Conservation (phyloP, 1,139 yeast species). For the Debaryomycetaceae sp. region DNA sequence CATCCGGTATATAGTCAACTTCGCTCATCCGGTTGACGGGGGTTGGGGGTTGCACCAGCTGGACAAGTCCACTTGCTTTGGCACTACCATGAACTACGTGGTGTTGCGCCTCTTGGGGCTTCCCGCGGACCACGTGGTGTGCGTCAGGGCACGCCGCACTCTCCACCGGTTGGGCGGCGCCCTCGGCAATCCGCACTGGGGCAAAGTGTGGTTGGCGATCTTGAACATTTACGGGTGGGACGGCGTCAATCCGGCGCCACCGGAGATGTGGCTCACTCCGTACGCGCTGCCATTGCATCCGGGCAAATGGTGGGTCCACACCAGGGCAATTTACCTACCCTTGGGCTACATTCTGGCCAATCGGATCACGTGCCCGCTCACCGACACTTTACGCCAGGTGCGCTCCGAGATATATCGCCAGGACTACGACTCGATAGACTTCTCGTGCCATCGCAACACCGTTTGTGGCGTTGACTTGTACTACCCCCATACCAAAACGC, state of each 20-base stretch:
- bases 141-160: conserved; percentile 72
- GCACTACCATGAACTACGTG: conserved; percentile 86
- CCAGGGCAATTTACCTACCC: conserved; percentile 87
- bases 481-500: conserved; percentile 76
- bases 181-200: conserved; percentile 92
- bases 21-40: conserved; percentile 97
- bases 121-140: conserved; percentile 67
- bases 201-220: conserved; percentile 83
- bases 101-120: conserved; percentile 74
- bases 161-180: conserved; percentile 83
- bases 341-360: conserved; percentile 74
- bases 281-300: conserved; percentile 81
- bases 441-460: conserved; percentile 65
- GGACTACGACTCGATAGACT: conserved; percentile 60
- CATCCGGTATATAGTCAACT: conserved; percentile 77
- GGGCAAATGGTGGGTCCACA: conserved; percentile 99
- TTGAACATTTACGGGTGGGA: conserved; percentile 87
- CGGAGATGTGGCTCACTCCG: conserved; percentile 90
- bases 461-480: conserved; percentile 92
- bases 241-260: conserved; percentile 98
- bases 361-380: conserved; percentile 52
- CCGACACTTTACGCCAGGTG: conserved; percentile 58
- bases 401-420: conserved; percentile 70
- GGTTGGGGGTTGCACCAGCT: conserved; percentile 97
- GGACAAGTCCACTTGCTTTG: conserved; percentile 93